Evolutionary conservation across 2,329 filamentous ascomycete species (phyloP).

Genomic region (Westerdykella aurantiaca): DNA sequence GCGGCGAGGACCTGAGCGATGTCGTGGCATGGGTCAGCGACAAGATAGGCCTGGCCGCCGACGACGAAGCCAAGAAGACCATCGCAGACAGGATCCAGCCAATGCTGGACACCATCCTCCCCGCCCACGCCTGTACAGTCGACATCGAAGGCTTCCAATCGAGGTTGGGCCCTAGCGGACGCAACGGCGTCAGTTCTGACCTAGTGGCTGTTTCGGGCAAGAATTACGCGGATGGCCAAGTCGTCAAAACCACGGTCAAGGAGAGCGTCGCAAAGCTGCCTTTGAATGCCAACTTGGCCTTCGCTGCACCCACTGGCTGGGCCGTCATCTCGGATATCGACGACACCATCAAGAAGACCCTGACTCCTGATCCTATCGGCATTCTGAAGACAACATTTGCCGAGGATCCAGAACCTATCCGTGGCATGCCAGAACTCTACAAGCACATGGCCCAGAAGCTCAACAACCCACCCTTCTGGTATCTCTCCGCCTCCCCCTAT

Average conservation of each 20-base stretch:
- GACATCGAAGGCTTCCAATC: slow-evolving; percentile 45
- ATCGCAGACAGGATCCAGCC: slow-evolving; percentile 66
- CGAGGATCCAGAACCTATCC: slow-evolving; percentile 62
- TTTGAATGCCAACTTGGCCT: slow-evolving; percentile 54
- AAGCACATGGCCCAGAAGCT: slow-evolving; percentile 53
- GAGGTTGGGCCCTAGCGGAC: slow-evolving; percentile 61
- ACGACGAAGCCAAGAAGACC: slow-evolving; percentile 49
- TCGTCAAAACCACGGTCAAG: slow-evolving; percentile 22
- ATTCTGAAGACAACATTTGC: slow-evolving; percentile 82
- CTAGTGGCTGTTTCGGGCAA: slow-evolving; percentile 45
- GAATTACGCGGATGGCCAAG: slow-evolving; percentile 33
- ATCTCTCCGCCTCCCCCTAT: slow-evolving; percentile 89
- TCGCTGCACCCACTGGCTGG: slow-evolving; percentile 75
- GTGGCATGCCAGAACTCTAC: slow-evolving; percentile 84
- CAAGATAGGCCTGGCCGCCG: slow-evolving; percentile 56
- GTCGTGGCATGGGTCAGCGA: slow-evolving; percentile 66
- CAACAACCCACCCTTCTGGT: slow-evolving; percentile 72
- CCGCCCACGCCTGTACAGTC: slow-evolving; percentile 62
- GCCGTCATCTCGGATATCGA: slow-evolving; percentile 84
- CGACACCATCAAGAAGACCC: slow-evolving; percentile 89
- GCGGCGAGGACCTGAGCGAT: slow-evolving; percentile 60
- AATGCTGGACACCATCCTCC: slow-evolving; percentile 70
- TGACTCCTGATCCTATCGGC: slow-evolving; percentile 71
- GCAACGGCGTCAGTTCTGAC: slow-evolving; percentile 67
- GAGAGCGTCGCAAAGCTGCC: background rate